A percentile compares a stretch with the other conserved stretches of the same genome.
These are phyloP conservation scores for Drosera capensis DNA, from an alignment of 148 eudicot genomes.

Conservation along the genomic window DNA sequence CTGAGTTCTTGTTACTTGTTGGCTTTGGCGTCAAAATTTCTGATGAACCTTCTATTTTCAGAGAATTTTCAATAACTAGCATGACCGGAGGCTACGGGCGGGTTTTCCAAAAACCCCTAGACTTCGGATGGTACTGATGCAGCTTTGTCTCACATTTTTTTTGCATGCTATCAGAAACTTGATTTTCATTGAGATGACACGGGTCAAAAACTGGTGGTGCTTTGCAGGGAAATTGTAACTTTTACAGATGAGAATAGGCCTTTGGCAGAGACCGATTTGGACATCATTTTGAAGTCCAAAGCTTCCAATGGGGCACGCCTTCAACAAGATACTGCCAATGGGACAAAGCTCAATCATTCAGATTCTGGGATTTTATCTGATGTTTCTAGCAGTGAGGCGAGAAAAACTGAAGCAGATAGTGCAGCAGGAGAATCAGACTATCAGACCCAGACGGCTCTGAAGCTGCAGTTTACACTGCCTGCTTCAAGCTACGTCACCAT, in stretches of 20 bases:
- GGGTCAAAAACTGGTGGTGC: not conserved
- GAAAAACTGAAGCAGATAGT: conserved; percentile 10
- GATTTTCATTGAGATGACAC: not conserved
- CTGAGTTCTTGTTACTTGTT: not conserved
- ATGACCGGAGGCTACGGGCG: conserved; percentile 85
- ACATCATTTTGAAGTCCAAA: conserved; percentile 28
- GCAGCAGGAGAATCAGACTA: conserved; percentile 17
- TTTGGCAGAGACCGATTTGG: conserved; percentile 72
- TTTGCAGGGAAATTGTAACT: conserved; percentile 52
- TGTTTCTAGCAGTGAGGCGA: conserved; percentile 4
- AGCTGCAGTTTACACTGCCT: conserved; percentile 80
- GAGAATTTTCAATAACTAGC: conserved; percentile 82
- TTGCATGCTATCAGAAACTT: not conserved
- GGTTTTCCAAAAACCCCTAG: conserved; percentile 69
- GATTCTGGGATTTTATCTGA: conserved; percentile 6
- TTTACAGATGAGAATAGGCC: conserved; percentile 62
- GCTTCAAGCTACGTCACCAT: conserved; percentile 96
- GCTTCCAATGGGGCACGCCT: conserved; percentile 7
- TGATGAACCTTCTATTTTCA: conserved; percentile 5
- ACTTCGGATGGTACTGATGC: conserved; percentile 61
- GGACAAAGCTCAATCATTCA: conserved; percentile 10
- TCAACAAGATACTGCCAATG: conserved; percentile 13
- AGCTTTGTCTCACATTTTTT: too few relatives aligned
- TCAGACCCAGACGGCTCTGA: conserved; percentile 50
- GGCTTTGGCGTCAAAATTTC: not conserved